Conservation (phyloP, 2,329 filamentous ascomycete genomes). For the Diaporthe capsici region DNA sequence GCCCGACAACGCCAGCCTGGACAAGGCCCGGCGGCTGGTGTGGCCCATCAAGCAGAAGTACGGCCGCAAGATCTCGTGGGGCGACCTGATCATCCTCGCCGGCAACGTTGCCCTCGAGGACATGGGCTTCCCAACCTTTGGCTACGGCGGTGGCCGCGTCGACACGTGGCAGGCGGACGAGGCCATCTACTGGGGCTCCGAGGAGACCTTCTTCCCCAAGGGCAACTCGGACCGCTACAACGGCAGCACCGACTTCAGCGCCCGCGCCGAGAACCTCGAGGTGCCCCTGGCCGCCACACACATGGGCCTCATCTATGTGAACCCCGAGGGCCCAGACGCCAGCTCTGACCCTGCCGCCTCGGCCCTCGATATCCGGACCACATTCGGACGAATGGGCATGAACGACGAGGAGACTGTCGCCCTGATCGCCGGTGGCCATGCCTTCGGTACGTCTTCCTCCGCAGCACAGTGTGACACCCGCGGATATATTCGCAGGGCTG, state of each 20-base stretch:
- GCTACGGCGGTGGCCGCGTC: conserved; percentile 77
- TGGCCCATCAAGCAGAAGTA: conserved; percentile 88
- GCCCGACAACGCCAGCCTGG: conserved; percentile 81
- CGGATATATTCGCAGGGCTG: background rate
- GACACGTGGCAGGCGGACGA: conserved; percentile 82
- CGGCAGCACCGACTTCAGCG: conserved; percentile 65
- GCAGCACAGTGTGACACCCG: background rate
- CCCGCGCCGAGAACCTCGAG: conserved; percentile 70
- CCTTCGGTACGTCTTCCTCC: conserved; percentile 65
- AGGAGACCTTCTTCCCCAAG: conserved; percentile 76
- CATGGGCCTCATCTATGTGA: conserved; percentile 84
- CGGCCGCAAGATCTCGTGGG: conserved; percentile 83
- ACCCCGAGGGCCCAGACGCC: conserved; percentile 80
- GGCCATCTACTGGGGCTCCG: conserved; percentile 81
- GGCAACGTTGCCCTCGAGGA: conserved; percentile 82
- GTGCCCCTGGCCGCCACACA: conserved; percentile 74
- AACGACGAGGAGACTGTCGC: conserved; percentile 83
- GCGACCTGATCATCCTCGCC: conserved; percentile 76
- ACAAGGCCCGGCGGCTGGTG: conserved; percentile 82
- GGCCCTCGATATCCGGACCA: conserved; percentile 77
- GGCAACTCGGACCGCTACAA: conserved; percentile 62
- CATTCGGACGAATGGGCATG: conserved; percentile 84
- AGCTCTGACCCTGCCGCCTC: conserved; percentile 76
- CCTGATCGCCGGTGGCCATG: conserved; percentile 80
- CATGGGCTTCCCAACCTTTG: conserved; percentile 79